phyloP scores from a whole-genome alignment of 2,329 filamentous ascomycete species.

The Fusarium longipes region DNA sequence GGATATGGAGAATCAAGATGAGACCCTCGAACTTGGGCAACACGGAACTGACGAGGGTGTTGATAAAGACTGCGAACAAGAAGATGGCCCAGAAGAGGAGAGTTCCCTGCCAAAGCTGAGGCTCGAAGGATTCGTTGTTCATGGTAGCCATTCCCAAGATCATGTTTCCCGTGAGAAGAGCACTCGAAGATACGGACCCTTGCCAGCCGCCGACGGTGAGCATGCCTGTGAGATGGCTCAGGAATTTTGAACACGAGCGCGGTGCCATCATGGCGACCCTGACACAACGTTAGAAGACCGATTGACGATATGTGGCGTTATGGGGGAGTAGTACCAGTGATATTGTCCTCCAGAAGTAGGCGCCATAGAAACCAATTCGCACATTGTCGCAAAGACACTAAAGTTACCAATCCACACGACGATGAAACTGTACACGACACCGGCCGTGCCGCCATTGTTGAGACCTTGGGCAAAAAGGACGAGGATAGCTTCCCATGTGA shows the following conservation, averaged over 20 bases:
- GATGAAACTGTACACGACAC: conserved; percentile 64
- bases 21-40: conserved; percentile 63
- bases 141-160: conserved; percentile 50
- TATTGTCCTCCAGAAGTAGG: conserved; percentile 68
- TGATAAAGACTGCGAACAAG: conserved; percentile 60
- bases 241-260: conserved; percentile 59
- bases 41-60: conserved; percentile 58
- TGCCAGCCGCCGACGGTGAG: conserved; percentile 62
- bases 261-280: conserved; percentile 64
- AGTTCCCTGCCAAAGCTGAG: conserved; percentile 60
- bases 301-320: fast-evolving
- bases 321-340: conserved; percentile 54
- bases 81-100: conserved; percentile 62
- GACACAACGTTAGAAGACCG: fast-evolving
- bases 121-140: conserved; percentile 53
- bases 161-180: conserved; percentile 59
- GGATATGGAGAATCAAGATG: conserved; percentile 61
- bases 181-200: conserved; percentile 49
- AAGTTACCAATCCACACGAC: conserved; percentile 60
- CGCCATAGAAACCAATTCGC: conserved; percentile 60
- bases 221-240: conserved; percentile 65
- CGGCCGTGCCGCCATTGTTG: conserved; percentile 64
- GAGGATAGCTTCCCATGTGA: conserved; percentile 62
- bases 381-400: conserved; percentile 55
- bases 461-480: conserved; percentile 51